These are phyloP conservation scores for Coemansia sp. DNA, from an alignment of 192 early-diverging fungal species.

Conservation along the genomic window DNA sequence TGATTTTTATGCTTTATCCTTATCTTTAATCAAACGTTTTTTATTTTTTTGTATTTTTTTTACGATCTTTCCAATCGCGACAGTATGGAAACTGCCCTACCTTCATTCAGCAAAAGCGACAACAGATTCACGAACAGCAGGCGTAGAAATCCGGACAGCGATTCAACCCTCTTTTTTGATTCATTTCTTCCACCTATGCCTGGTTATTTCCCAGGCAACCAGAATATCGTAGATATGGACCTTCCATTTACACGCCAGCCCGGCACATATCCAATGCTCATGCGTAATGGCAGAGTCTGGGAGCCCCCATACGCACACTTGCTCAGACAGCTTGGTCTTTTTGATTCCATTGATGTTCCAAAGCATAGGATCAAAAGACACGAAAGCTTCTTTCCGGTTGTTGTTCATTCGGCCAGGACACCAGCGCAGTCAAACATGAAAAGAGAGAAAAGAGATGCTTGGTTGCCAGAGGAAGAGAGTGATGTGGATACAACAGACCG, in stretches of 20 bases:
- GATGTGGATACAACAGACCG: constrained; percentile 12
- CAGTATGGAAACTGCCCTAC: background rate
- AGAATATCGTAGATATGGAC: constrained; percentile 6
- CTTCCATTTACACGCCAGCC: background rate
- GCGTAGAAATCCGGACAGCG: background rate
- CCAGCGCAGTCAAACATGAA: background rate
- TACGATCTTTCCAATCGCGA: background rate
- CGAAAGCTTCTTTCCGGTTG: constrained; percentile 30
- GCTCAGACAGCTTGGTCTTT: constrained; percentile 37
- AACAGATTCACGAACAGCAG: constrained; percentile 28
- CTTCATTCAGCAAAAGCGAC: constrained; percentile 12
- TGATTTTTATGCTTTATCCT: no score
- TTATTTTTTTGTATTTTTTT: no score
- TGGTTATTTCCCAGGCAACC: background rate
- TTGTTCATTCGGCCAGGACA: constrained; percentile 15
- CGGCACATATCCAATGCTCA: background rate
- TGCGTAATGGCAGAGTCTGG: background rate
- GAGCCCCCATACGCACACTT: constrained; percentile 45
- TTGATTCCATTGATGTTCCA: constrained; percentile 33
- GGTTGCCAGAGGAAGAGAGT: background rate
- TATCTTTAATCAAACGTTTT: no score
- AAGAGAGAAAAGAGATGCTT: background rate
- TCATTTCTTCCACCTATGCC: background rate
- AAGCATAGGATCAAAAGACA: background rate
- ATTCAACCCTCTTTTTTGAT: background rate